Evolutionary conservation across 495 filamentous ascomycete genomes (phyloP).

Genomic region (Cercophora newfieldiana): DNA sequence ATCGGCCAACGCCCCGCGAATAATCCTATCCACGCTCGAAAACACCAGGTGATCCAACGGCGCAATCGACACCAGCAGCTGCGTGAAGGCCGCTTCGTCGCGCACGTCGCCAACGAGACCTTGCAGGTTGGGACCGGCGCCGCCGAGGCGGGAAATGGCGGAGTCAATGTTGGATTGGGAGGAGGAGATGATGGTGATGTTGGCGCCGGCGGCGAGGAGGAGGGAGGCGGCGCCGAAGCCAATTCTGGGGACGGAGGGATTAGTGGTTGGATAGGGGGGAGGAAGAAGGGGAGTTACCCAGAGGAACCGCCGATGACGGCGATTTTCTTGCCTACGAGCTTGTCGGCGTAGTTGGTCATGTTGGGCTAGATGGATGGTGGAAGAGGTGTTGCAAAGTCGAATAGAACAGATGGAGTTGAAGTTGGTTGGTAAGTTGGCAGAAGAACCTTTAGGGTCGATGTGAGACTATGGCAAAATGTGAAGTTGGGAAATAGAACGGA

Average conservation of each 20-base stretch:
- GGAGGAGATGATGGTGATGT: constrained; percentile 53
- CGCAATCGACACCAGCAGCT: constrained; percentile 32
- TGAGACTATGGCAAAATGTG: neutral
- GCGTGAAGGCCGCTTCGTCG: constrained; percentile 38
- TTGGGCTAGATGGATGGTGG: neutral
- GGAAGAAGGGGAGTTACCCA: constrained; percentile 22
- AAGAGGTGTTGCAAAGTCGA: too few relatives aligned
- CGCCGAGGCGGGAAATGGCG: constrained; percentile 31
- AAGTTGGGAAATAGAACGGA: neutral
- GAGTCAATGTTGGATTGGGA: constrained; percentile 33
- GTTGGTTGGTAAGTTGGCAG: too few relatives aligned
- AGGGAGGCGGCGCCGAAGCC: constrained; percentile 51
- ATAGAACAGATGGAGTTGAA: too few relatives aligned
- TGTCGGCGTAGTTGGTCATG: constrained; percentile 33
- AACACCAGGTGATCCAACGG: constrained; percentile 48
- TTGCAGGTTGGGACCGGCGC: constrained; percentile 24
- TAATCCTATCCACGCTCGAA: constrained; percentile 46
- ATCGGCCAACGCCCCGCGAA: constrained; percentile 41
- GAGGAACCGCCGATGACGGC: constrained; percentile 40
- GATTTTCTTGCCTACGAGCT: constrained; percentile 37
- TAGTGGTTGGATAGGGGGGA: neutral
- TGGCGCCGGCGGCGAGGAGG: constrained; percentile 46
- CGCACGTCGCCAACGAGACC: constrained; percentile 40
- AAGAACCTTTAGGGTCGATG: too few relatives aligned
- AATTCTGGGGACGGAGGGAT: constrained; percentile 29